Evolutionary conservation across 345 rosid species (phyloP).

Genomic region (Pseudoturritis turrita): DNA sequence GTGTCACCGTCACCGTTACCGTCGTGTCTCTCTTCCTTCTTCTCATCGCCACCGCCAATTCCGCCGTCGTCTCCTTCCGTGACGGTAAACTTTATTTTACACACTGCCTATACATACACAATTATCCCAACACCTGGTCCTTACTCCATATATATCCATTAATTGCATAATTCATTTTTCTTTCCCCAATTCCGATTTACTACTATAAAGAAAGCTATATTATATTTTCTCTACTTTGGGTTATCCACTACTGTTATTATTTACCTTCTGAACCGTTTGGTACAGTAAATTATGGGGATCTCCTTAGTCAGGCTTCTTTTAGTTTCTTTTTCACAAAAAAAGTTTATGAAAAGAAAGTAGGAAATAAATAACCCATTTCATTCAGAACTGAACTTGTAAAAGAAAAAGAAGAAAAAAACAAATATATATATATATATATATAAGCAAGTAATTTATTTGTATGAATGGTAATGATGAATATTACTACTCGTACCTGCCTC

Average conservation of each 20-base stretch:
- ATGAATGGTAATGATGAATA: not conserved
- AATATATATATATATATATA: too few relatives aligned
- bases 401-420: not conserved
- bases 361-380: not conserved
- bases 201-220: not conserved
- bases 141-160: not conserved
- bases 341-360: not conserved
- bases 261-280: not conserved
- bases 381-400: not conserved
- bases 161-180: not conserved
- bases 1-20: constrained; percentile 17
- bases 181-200: not conserved
- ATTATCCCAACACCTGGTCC: not conserved
- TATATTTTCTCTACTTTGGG: not conserved
- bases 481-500: not conserved
- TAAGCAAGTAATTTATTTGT: too few relatives aligned
- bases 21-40: constrained; percentile 22
- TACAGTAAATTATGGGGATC: not conserved
- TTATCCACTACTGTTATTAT: not conserved
- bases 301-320: not conserved
- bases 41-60: constrained; percentile 17
- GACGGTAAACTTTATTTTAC: constrained; percentile 14
- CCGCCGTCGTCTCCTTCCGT: constrained; percentile 22
- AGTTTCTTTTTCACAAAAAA: not conserved
- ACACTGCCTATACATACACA: not conserved